Base-by-base conservation (phyloP, 2,329 filamentous ascomycete genomes). In the Raffaelea ambrosiae region DNA sequence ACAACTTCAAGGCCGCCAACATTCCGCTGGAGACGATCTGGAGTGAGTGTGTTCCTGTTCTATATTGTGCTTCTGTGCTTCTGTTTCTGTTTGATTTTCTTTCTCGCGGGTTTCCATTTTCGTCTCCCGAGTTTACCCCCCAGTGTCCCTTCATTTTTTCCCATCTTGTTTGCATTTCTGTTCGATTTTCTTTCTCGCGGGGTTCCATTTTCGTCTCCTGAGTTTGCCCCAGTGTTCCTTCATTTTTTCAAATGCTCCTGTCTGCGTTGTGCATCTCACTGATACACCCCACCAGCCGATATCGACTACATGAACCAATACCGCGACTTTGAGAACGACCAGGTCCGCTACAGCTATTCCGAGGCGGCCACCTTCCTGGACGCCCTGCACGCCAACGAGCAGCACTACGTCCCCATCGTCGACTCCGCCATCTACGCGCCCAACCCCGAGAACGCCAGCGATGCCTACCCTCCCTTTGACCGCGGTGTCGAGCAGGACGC, bases 21-120 rank as follows among this genome's bases (percentile, higher is more conserved):
- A 87, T 89, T 48, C 83, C 84, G 1, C 67, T 88, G 1, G 85
- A 89, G 61, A 84, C 81, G 3, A 82, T 88, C 62, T 87, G 83
- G 83, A 54, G 46, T 48, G 16, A 31, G 46, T 44, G 5, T 5
- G 3, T 13, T 21, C 22, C n/a, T 39, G 16, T 39, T 23, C 19
- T 45, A 22, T 26, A 3, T 36, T 23, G 13, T 13, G 10, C 5
- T 46, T 40, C n/a, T n/a, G n/a, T n/a, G n/a, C n/a, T n/a, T n/a
- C n/a, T n/a, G n/a, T n/a, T n/a, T n/a, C n/a, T n/a, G n/a, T n/a
- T n/a, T n/a, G n/a, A n/a, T n/a, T n/a, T n/a, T n/a, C n/a, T n/a
- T n/a, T n/a, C n/a, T n/a, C n/a, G n/a, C n/a, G n/a, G n/a, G n/a
- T n/a, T n/a, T n/a, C n/a, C n/a, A n/a, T n/a, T n/a, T n/a, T n/a